phyloP scores from a whole-genome alignment of 371 early-diverging fungal genomes.

The Syncephalastrum racemosum region DNA sequence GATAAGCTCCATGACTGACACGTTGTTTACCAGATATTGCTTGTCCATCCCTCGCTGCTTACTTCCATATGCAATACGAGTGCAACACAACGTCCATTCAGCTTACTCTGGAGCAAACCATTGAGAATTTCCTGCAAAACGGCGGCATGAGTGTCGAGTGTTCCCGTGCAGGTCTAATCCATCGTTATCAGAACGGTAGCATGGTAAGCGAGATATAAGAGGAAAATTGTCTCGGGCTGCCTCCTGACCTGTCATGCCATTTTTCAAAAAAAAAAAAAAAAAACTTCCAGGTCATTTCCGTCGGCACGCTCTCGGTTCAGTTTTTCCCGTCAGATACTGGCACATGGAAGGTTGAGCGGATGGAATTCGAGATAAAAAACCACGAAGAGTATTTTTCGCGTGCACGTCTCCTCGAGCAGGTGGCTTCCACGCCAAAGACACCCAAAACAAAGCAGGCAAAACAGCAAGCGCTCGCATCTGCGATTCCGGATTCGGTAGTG shows the following conservation, averaged over 20 bases:
- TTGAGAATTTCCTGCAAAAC: constrained; percentile 4
- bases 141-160: constrained; percentile 7
- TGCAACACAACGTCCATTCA: constrained; percentile 9
- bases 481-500: constrained; percentile 3
- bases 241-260: not conserved
- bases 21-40: not conserved
- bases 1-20: not conserved
- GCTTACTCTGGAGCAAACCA: constrained; percentile 6
- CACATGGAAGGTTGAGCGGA: constrained; percentile 4
- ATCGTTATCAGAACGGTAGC: constrained; percentile 10
- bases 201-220: constrained; percentile 7
- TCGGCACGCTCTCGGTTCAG: not conserved
- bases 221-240: too few relatives aligned
- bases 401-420: constrained; percentile 1
- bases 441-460: constrained; percentile 2
- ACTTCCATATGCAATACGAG: constrained; percentile 7
- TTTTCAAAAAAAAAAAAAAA: not conserved
- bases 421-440: constrained; percentile 1
- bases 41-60: constrained; percentile 2
- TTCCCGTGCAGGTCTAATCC: constrained; percentile 8
- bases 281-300: constrained; percentile 2
- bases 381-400: constrained; percentile 8
- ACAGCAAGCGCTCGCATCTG: not conserved
- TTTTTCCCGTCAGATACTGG: not conserved
- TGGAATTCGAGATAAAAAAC: constrained; percentile 7